A percentile compares a stretch with the other conserved stretches of the same genome.
Evolutionary conservation across 2,329 filamentous ascomycete genomes (phyloP).

Genomic region (Cladorrhinum sp.): DNA sequence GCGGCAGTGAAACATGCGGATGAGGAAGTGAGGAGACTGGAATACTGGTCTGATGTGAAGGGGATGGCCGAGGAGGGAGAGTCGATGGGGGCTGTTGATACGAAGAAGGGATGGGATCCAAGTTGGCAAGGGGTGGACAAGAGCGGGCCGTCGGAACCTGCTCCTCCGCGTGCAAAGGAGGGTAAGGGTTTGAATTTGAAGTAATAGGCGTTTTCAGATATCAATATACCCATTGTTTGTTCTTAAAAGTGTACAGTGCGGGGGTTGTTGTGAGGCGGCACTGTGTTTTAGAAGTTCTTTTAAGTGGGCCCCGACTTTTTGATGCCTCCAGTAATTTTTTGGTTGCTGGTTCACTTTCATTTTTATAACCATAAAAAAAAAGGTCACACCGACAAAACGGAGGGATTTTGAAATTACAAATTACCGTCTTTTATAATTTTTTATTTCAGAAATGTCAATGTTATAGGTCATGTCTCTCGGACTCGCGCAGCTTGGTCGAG

Average conservation of each 20-base stretch:
- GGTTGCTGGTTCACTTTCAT: not conserved
- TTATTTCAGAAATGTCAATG: constrained; percentile 32
- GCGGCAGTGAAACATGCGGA: constrained; percentile 74
- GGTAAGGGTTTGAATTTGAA: not conserved
- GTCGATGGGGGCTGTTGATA: constrained; percentile 43
- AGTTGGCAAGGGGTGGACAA: constrained; percentile 52
- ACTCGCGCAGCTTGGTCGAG: constrained; percentile 44
- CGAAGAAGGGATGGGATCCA: constrained; percentile 42
- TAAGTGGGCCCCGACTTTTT: not conserved
- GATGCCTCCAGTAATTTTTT: not conserved
- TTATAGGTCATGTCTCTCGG: constrained; percentile 47
- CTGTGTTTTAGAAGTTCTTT: not conserved
- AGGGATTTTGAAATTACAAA: too few relatives aligned
- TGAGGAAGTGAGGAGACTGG: constrained; percentile 73
- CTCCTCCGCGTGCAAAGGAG: constrained; percentile 10
- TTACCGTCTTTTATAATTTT: not conserved
- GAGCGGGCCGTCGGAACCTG: constrained; percentile 46
- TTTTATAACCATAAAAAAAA: not conserved
- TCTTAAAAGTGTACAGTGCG: not conserved
- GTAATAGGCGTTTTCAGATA: not conserved
- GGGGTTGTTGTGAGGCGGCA: not conserved
- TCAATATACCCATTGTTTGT: not conserved
- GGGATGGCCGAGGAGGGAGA: constrained; percentile 58
- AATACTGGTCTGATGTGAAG: constrained; percentile 85
- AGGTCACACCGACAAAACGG: not conserved